Evolutionary conservation across 2,329 filamentous ascomycete species (phyloP), one percentile per base, ranked within the genome.

Genomic region (Pseudogymnoascus sp.): DNA sequence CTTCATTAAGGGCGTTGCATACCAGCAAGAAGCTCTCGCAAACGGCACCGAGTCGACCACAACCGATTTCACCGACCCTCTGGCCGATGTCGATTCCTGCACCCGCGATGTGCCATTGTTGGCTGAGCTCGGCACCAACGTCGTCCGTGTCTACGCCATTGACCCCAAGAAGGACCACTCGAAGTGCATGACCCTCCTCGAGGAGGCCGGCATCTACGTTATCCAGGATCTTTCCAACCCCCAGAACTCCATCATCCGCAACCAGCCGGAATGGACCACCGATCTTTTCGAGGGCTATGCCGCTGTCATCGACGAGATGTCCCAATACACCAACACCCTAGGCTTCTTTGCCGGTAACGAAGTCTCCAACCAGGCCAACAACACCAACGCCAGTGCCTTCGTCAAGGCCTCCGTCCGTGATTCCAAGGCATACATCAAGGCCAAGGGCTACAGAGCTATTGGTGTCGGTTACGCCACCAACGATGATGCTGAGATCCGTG

Each of bases 271-370:
- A 65, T 99, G 94, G 94, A 86, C 91, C 73, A 82, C 86, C 60
- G 82, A 83, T 10, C 82, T 97, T 58, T 96, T 87, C 78, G 74
- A 80, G 36, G 90, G 91, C 66, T 99, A 97, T 82, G 89, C 87
- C 63, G 77, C 78, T 33, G 94, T 99, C 64, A 79, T 99, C 64
- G 92, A 97, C 73, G 81, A 84, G 65, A 80, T 99, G 71, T 80
- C 83, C 69, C 81, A 89, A 73, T 97, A 96, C 82, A 82, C 84
- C 76, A 99, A 99, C 78, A 87, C 90, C 60, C 86, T 99, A 66
- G 94, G 94, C 71, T 99, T 97, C 87, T 97, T 99, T 75, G 93
- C 92, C 69, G 94, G 94, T 74, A 99, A 99, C 78, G 94, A 99
- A 79, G 94, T 99, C 65, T 88, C 91, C 70, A 96, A 97, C 81